phyloP scores from a whole-genome alignment of 2,329 filamentous ascomycete genomes.

The Colletotrichum sp. region DNA sequence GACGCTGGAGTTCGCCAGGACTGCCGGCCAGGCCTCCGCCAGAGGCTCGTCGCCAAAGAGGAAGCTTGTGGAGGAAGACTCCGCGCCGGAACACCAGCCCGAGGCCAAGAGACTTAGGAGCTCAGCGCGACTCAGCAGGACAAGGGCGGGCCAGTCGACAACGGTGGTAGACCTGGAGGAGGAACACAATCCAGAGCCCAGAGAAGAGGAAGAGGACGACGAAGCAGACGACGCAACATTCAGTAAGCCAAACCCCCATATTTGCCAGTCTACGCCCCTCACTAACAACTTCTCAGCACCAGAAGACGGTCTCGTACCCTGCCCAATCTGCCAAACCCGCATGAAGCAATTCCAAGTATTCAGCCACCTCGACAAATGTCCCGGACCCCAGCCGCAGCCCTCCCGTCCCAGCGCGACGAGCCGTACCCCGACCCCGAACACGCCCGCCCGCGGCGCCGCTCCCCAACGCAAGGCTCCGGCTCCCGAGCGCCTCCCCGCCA shows the following conservation, averaged over 20 bases:
- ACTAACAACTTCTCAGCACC: conserved; percentile 21
- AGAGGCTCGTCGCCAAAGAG: conserved; percentile 52
- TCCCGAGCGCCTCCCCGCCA: conserved; percentile 72
- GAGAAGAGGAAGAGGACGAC: conserved; percentile 1
- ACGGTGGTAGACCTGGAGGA: conserved; percentile 33
- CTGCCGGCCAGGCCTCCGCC: conserved; percentile 30
- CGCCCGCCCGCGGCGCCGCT: conserved; percentile 32
- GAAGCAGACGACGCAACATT: conserved; percentile 3
- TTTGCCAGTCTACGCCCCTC: not conserved
- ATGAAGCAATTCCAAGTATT: conserved; percentile 86
- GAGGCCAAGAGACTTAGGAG: conserved; percentile 57
- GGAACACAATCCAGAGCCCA: conserved; percentile 2
- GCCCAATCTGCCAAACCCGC: conserved; percentile 78
- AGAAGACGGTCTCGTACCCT: conserved; percentile 80
- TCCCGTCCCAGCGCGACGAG: not conserved
- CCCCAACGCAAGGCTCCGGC: conserved; percentile 37
- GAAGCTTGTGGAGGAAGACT: conserved; percentile 44
- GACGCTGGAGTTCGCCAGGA: conserved; percentile 69
- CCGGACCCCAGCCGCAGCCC: conserved; percentile 36
- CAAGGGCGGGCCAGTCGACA: conserved; percentile 40
- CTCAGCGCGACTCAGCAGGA: conserved; percentile 54
- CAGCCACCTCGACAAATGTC: conserved; percentile 76
- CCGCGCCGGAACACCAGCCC: conserved; percentile 23
- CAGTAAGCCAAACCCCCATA: not conserved
- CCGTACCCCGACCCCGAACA: not conserved